Percentiles rank a stretch among this genome's conserved stretches.
These are phyloP conservation scores for Gnomoniopsis smithogilvyi DNA, from an alignment of 2,329 filamentous ascomycete species.

Conservation along the genomic window DNA sequence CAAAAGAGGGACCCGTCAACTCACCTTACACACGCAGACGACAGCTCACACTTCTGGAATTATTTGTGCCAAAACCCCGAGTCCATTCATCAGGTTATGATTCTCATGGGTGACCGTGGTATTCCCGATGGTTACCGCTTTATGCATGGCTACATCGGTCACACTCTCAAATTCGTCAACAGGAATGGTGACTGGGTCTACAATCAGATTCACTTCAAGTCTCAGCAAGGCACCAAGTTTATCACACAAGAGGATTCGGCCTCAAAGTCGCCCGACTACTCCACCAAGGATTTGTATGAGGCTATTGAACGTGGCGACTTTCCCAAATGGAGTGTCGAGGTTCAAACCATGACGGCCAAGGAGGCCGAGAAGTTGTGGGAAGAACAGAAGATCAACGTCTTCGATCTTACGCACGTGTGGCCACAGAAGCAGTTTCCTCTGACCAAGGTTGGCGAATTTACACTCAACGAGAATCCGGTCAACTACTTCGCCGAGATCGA, in stretches of 20 bases:
- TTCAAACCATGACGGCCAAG: constrained; percentile 50
- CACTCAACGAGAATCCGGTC: constrained; percentile 51
- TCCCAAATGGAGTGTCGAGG: constrained; percentile 52
- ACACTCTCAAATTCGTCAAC: constrained; percentile 55
- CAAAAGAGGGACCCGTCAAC: constrained; percentile 72
- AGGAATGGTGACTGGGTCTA: constrained; percentile 52
- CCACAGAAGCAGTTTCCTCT: constrained; percentile 51
- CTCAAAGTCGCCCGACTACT: constrained; percentile 43
- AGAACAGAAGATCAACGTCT: constrained; percentile 40
- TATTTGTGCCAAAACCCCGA: constrained; percentile 56
- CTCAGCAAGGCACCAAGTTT: constrained; percentile 50
- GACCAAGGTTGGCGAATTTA: constrained; percentile 49
- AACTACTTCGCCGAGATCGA: constrained; percentile 72
- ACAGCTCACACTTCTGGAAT: constrained; percentile 66
- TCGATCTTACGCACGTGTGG: constrained; percentile 59
- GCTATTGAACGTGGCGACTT: constrained; percentile 49
- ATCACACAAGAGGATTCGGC: constrained; percentile 47
- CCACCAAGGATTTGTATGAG: constrained; percentile 50
- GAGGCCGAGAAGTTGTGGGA: constrained; percentile 46
- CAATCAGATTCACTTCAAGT: constrained; percentile 50
- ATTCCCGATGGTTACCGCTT: constrained; percentile 51
- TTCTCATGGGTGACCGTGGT: constrained; percentile 54
- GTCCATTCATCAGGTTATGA: constrained; percentile 55
- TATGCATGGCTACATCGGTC: constrained; percentile 53
- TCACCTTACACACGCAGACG: constrained; percentile 59